phyloP scores from a whole-genome alignment of 2,329 filamentous ascomycete species.

The Colletotrichum sojae region DNA sequence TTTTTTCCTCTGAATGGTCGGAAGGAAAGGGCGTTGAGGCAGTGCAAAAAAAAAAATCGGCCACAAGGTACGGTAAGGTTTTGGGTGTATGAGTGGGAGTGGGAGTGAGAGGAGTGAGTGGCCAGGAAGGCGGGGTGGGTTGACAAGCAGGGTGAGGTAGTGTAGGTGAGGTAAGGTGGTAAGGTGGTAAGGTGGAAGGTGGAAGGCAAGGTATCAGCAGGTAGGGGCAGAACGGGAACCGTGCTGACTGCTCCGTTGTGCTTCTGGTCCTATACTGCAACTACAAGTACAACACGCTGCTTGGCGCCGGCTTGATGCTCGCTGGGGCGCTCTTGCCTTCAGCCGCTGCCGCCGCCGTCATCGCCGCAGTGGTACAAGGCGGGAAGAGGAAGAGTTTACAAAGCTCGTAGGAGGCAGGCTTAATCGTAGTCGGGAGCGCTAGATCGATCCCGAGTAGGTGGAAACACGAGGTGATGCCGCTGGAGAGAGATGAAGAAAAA shows the following conservation, averaged over 20 bases:
- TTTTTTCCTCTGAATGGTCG: conserved; percentile 31
- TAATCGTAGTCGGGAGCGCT: conserved; percentile 10
- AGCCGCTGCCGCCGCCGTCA: not conserved
- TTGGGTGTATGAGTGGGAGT: conserved; percentile 37
- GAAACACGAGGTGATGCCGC: not conserved
- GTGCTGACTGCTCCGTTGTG: conserved; percentile 1
- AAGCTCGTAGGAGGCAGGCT: conserved; percentile 25
- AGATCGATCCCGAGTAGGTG: not conserved
- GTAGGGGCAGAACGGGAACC: conserved; percentile 23
- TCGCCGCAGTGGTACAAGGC: conserved; percentile 2
- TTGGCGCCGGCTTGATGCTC: not conserved
- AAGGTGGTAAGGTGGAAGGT: too few relatives aligned
- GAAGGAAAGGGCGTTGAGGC: conserved; percentile 39
- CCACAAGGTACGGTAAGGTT: conserved; percentile 38
- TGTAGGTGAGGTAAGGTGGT: not conserved
- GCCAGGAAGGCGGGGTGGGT: conserved; percentile 7
- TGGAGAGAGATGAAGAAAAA: too few relatives aligned
- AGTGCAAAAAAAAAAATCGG: conserved; percentile 40
- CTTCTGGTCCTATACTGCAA: not conserved
- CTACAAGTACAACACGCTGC: too few relatives aligned
- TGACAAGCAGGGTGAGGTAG: not conserved
- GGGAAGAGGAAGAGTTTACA: not conserved
- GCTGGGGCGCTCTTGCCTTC: not conserved
- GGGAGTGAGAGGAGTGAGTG: conserved; percentile 40
- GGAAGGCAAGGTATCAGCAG: not conserved